These are phyloP conservation scores for Aspergillus fumigatus DNA, from an alignment of 2,329 filamentous ascomycete genomes.

Conservation along the genomic window DNA sequence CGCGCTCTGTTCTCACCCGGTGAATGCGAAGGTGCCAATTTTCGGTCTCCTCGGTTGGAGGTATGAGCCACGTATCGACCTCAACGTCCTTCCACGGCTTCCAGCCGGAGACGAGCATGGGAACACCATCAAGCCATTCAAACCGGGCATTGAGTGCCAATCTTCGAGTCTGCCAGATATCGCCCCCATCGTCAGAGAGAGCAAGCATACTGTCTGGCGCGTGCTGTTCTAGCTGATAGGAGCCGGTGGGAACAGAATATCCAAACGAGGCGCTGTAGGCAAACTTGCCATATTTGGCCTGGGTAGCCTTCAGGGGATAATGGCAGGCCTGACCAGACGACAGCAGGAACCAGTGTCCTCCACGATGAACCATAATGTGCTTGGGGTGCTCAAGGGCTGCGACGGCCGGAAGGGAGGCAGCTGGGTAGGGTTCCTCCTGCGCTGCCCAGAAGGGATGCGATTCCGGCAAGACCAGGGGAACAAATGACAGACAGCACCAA, in stretches of 20 bases:
- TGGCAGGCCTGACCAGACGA: conserved; percentile 76
- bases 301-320: conserved; percentile 75
- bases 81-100: conserved; percentile 60
- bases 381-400: conserved; percentile 63
- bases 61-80: conserved; percentile 35
- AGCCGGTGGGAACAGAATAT: conserved; percentile 72
- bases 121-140: conserved; percentile 50
- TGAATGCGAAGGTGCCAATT: conserved; percentile 41
- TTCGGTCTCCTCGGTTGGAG: conserved; percentile 27
- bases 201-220: conserved; percentile 71
- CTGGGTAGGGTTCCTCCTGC: conserved; percentile 58
- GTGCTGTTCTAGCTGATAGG: conserved; percentile 71
- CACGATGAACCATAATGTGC: conserved; percentile 67
- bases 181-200: conserved; percentile 70
- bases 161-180: conserved; percentile 73
- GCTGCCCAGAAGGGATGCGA: conserved; percentile 72
- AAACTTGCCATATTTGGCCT: conserved; percentile 77
- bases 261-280: conserved; percentile 72
- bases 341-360: conserved; percentile 71
- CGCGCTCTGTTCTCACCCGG: conserved; percentile 42
- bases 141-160: conserved; percentile 62
- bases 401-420: conserved; percentile 52
- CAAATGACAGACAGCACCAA: conserved; percentile 76
- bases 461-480: conserved; percentile 64
- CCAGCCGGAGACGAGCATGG: conserved; percentile 66